phyloP scores from a whole-genome alignment of 2,329 filamentous ascomycete species.

The Cordyceps sp. region DNA sequence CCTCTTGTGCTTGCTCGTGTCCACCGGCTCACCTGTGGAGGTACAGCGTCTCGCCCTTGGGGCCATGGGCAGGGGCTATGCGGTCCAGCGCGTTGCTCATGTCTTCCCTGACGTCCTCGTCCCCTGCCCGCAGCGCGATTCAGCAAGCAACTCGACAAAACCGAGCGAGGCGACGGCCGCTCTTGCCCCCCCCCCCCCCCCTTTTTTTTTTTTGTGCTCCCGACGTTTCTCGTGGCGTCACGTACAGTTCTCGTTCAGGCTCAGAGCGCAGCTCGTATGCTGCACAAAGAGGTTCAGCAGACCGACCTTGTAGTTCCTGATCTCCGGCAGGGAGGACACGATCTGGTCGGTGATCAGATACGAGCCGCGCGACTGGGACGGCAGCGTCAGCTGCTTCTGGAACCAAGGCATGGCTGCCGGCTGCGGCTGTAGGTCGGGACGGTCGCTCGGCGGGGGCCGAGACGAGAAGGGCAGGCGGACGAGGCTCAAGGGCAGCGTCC shows the following conservation, averaged over 20 bases:
- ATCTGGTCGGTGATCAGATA: constrained; percentile 81
- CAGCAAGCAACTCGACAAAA: not conserved
- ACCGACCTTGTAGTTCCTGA: constrained; percentile 69
- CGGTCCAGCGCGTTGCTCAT: constrained; percentile 90
- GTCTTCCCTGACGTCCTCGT: constrained; percentile 70
- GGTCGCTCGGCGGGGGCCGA: constrained; percentile 8
- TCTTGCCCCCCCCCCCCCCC: too few species aligned
- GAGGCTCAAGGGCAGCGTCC: constrained; percentile 28
- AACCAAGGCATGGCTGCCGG: constrained; percentile 49
- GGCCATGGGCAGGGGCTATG: constrained; percentile 65
- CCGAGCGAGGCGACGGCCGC: not conserved
- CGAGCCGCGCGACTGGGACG: constrained; percentile 59
- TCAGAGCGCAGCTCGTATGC: constrained; percentile 83
- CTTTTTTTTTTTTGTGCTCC: too few species aligned
- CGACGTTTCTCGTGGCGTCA: too few species aligned
- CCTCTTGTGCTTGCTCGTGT: too few species aligned
- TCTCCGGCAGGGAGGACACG: constrained; percentile 55
- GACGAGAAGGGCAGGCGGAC: constrained; percentile 11
- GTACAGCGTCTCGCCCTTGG: constrained; percentile 59
- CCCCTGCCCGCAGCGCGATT: constrained; percentile 23
- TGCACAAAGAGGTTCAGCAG: constrained; percentile 84
- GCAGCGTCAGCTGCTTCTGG: constrained; percentile 73
- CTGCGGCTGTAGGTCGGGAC: constrained; percentile 13
- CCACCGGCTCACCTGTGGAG: constrained; percentile 37
- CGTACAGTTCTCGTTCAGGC: constrained; percentile 75